Conservation (phyloP, 441 rosid genomes). For the Gossypium aridum region DNA sequence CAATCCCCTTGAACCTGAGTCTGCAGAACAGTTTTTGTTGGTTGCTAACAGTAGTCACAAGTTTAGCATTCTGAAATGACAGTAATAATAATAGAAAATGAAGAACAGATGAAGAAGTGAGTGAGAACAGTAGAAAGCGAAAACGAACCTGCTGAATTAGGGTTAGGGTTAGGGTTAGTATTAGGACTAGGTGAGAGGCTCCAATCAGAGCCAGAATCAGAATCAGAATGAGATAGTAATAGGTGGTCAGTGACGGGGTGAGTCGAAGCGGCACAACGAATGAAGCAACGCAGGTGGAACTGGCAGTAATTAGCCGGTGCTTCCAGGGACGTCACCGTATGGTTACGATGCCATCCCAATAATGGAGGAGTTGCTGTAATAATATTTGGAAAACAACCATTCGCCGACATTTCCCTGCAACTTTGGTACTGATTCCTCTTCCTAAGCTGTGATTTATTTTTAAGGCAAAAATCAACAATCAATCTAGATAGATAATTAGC, state of each 20-base stretch:
- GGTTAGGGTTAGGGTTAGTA: not conserved
- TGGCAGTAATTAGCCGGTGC: not conserved
- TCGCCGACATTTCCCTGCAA: not conserved
- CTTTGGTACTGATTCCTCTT: not conserved
- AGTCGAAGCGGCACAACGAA: not conserved
- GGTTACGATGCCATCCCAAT: not conserved
- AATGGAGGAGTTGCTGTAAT: not conserved
- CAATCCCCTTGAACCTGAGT: slow-evolving; percentile 11
- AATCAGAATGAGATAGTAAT: not conserved
- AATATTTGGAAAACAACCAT: not conserved
- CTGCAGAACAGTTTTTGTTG: slow-evolving; percentile 10
- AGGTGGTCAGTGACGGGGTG: not conserved
- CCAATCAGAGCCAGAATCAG: slow-evolving; percentile 2
- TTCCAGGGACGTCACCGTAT: not conserved
- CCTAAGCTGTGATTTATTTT: not conserved
- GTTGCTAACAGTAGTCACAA: not conserved
- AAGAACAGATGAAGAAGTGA: not conserved
- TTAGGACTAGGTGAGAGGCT: not conserved
- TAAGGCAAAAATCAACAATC: not conserved
- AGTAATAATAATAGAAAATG: not conserved
- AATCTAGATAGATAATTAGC: not conserved
- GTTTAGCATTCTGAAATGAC: not conserved
- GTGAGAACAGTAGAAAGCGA: not conserved
- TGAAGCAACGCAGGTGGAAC: not conserved
- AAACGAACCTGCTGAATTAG: not conserved